Percentiles rank a stretch among this genome's conserved stretches.
Evolutionary conservation across 805 yeast species (phyloP).

Genomic region (Nematodospora valgi): DNA sequence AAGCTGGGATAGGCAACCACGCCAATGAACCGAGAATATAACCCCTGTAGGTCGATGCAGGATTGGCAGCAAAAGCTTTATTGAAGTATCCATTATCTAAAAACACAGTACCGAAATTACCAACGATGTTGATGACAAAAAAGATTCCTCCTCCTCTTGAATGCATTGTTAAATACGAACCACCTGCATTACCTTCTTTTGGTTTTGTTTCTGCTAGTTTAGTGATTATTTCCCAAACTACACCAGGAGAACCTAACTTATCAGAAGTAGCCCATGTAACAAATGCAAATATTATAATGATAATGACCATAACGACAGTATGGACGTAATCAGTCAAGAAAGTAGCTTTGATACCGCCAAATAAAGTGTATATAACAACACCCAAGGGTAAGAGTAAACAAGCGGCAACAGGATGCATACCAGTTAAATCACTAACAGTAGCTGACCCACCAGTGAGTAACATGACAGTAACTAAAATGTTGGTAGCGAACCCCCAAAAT

Average conservation of each 20-base stretch:
- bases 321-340: constrained; percentile 44
- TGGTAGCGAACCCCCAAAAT: constrained; percentile 83
- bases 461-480: constrained; percentile 90
- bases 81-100: constrained; percentile 86
- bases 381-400: constrained; percentile 82
- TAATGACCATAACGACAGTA: constrained; percentile 60
- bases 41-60: constrained; percentile 83
- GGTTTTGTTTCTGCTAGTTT: constrained; percentile 61
- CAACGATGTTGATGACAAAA: constrained; percentile 80
- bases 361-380: constrained; percentile 45
- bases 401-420: constrained; percentile 74
- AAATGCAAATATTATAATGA: constrained; percentile 79
- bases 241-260: constrained; percentile 75
- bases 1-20: constrained; percentile 89
- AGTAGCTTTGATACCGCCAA: constrained; percentile 46
- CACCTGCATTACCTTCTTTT: constrained; percentile 74
- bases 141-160: constrained; percentile 86
- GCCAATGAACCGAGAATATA: constrained; percentile 85
- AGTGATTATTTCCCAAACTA: constrained; percentile 71
- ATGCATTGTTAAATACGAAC: constrained; percentile 85
- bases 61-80: constrained; percentile 83
- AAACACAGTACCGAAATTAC: constrained; percentile 87
- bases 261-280: constrained; percentile 69
- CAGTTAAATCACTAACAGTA: constrained; percentile 74
- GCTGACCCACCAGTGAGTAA: constrained; percentile 88